phyloP scores from a whole-genome alignment of 129 eudicot genomes.

The Calendula officinalis region DNA sequence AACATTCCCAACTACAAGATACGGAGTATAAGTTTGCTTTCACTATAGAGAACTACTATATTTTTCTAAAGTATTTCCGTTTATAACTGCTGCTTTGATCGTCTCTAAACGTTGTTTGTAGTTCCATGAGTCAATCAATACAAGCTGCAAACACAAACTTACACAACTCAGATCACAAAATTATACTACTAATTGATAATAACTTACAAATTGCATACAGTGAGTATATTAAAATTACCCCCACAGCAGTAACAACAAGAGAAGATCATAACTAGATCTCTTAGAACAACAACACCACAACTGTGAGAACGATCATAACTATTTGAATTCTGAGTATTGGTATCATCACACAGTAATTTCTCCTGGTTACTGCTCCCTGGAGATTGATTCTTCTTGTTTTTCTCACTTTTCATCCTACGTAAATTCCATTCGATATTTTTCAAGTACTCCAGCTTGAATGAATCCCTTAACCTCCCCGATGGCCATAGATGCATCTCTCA shows the following conservation, averaged over 20 bases:
- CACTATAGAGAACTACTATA: background rate
- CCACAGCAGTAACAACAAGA: conserved; percentile 37
- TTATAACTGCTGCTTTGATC: no score
- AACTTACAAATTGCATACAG: background rate
- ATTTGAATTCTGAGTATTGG: background rate
- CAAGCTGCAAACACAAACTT: conserved; percentile 31
- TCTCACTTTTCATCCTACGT: conserved; percentile 28
- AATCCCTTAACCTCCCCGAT: conserved; percentile 24
- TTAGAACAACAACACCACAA: conserved; percentile 11
- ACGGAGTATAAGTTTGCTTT: background rate
- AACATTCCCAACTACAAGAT: no score
- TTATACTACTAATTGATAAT: background rate
- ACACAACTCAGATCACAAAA: conserved; percentile 2
- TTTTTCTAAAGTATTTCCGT: no score
- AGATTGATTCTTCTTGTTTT: conserved; percentile 21
- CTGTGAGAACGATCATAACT: background rate
- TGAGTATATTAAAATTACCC: conserved; percentile 7
- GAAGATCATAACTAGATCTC: conserved; percentile 18
- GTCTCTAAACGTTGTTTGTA: no score
- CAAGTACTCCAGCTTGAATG: conserved; percentile 32
- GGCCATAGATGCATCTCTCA: conserved; percentile 36
- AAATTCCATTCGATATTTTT: conserved; percentile 32
- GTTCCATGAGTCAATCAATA: conserved; percentile 15
- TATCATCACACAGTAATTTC: conserved; percentile 18
- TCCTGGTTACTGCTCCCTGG: conserved; percentile 29